A percentile compares a stretch with the other conserved stretches of the same genome.
These are phyloP conservation scores for Themeda triandra DNA, from an alignment of 176 grass and related monocot species.

Conservation along the genomic window DNA sequence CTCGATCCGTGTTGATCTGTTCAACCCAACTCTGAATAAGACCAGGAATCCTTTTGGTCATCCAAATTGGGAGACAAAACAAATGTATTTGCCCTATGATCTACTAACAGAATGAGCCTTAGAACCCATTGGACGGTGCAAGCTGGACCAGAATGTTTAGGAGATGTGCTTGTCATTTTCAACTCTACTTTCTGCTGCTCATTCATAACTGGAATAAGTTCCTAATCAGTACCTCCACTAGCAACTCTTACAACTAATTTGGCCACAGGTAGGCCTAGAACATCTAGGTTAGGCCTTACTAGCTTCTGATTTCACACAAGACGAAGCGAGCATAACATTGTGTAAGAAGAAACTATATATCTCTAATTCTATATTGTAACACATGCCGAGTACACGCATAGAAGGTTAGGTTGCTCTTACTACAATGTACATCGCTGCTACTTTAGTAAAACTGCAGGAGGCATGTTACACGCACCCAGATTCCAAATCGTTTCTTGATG, in stretches of 20 bases:
- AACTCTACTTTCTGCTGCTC: background rate
- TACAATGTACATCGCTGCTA: conserved; percentile 26
- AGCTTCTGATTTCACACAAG: background rate
- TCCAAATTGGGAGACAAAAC: background rate
- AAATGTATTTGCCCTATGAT: background rate
- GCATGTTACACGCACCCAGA: conserved; percentile 34
- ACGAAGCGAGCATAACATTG: background rate
- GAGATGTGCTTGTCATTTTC: conserved; percentile 16
- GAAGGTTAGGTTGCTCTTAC: conserved; percentile 5
- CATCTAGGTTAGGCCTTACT: background rate
- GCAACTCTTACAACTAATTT: background rate
- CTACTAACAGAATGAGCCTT: background rate
- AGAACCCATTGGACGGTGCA: conserved; percentile 17
- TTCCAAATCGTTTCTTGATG: conserved; percentile 44
- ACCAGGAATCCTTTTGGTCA: conserved; percentile 6
- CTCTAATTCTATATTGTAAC: background rate
- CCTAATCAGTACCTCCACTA: conserved; percentile 36
- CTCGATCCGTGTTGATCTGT: conserved; percentile 28
- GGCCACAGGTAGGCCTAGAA: conserved; percentile 1
- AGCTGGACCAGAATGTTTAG: conserved; percentile 4
- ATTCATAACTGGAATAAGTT: conserved; percentile 23
- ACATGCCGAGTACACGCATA: background rate
- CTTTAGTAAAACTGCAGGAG: background rate
- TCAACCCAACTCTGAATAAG: conserved; percentile 29
- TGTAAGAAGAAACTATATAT: background rate